Conservation (phyloP, 2,329 filamentous ascomycete species). For the Furcasterigmium furcatum region DNA sequence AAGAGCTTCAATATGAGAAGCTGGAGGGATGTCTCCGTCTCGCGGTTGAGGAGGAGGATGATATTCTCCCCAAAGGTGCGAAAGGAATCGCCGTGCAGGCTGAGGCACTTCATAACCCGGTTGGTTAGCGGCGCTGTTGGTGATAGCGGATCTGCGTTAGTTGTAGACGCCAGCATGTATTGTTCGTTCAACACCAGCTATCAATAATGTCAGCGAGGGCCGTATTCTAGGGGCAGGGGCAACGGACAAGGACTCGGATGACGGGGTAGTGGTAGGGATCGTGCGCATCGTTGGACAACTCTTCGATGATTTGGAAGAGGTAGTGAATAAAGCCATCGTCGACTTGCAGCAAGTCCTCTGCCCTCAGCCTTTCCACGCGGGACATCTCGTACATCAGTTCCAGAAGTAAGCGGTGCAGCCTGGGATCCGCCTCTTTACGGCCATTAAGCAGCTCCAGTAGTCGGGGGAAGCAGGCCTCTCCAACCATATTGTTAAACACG, state of each 20-base stretch:
- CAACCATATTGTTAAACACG: slow-evolving; percentile 83
- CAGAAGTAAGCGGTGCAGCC: slow-evolving; percentile 76
- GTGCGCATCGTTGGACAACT: slow-evolving; percentile 78
- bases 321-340: slow-evolving; percentile 80
- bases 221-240: slow-evolving; percentile 2
- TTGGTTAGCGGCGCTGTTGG: slow-evolving; percentile 68
- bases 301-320: slow-evolving; percentile 84
- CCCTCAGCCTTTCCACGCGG: slow-evolving; percentile 76
- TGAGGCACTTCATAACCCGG: slow-evolving; percentile 87
- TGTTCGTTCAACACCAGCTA: slow-evolving; percentile 96
- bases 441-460: slow-evolving; percentile 77
- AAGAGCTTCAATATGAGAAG: slow-evolving; percentile 94
- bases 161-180: slow-evolving; percentile 80
- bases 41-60: slow-evolving; percentile 89
- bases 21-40: slow-evolving; percentile 91
- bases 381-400: slow-evolving; percentile 97
- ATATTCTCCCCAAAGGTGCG: slow-evolving; percentile 98
- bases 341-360: slow-evolving; percentile 72
- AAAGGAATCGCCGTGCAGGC: slow-evolving; percentile 73
- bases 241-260: slow-evolving; percentile 80
- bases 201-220: slow-evolving; percentile 1
- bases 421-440: slow-evolving; percentile 61
- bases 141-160: slow-evolving; percentile 35
- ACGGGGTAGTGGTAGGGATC: slow-evolving; percentile 96
- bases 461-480: slow-evolving; percentile 78